phyloP scores from a whole-genome alignment of 768 basidiomycete genomes.

The Russula ochroleuca region DNA sequence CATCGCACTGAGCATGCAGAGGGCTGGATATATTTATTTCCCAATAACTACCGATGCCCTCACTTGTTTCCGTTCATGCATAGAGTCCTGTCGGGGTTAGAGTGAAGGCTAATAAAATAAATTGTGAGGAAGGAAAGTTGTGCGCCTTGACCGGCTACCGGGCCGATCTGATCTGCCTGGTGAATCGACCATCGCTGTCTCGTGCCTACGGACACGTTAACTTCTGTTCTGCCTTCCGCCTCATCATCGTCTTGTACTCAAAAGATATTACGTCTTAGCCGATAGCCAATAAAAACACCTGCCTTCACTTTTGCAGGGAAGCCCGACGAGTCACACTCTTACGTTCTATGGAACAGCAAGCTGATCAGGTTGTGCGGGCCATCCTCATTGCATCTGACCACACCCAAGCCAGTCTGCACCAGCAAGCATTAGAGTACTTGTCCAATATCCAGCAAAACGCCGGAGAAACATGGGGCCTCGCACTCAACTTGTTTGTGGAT shows the following conservation, averaged over 20 bases:
- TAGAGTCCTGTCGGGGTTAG: background rate
- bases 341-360: slow-evolving; percentile 62
- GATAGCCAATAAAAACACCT: slow-evolving; percentile 15
- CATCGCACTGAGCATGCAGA: background rate
- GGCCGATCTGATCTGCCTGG: slow-evolving; percentile 16
- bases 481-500: slow-evolving; percentile 69
- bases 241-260: slow-evolving; percentile 6
- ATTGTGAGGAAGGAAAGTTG: background rate
- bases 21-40: background rate
- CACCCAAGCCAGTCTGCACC: slow-evolving; percentile 63
- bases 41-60: background rate
- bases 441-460: slow-evolving; percentile 72
- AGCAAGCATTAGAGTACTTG: slow-evolving; percentile 83
- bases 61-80: background rate
- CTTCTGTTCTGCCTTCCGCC: background rate
- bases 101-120: background rate
- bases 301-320: slow-evolving; percentile 20
- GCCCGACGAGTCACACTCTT: slow-evolving; percentile 26
- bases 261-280: slow-evolving; percentile 9
- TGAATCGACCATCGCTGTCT: slow-evolving; percentile 3
- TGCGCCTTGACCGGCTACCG: background rate
- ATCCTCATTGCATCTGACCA: slow-evolving; percentile 87
- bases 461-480: slow-evolving; percentile 73
- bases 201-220: background rate
- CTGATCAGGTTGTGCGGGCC: slow-evolving; percentile 75